Conservation (phyloP, 495 filamentous ascomycete genomes). For the Penicillium coprophilum region DNA sequence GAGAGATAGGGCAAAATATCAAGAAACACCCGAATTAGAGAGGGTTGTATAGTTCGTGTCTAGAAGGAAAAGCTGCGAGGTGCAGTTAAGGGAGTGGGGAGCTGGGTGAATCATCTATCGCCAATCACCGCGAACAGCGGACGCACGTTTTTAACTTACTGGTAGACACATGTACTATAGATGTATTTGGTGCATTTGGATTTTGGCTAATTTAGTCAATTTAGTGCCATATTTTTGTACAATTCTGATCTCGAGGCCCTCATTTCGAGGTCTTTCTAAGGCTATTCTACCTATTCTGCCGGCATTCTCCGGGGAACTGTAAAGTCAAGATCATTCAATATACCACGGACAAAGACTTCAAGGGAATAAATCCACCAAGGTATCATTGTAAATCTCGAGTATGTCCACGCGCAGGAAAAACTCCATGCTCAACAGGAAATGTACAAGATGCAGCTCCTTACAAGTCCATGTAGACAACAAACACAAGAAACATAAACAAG, state of each 20-base stretch:
- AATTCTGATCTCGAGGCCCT: neutral
- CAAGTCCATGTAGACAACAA: slow-evolving; percentile 5
- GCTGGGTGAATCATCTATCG: slow-evolving; percentile 12
- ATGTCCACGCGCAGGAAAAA: slow-evolving; percentile 10
- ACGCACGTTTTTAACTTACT: slow-evolving; percentile 24
- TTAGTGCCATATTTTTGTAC: neutral
- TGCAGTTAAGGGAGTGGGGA: slow-evolving; percentile 23
- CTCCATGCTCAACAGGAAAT: slow-evolving; percentile 12
- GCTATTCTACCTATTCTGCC: neutral
- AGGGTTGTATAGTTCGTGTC: slow-evolving; percentile 11
- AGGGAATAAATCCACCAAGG: neutral
- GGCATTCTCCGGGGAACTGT: neutral
- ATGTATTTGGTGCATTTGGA: neutral
- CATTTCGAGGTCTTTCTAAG: too few relatives aligned
- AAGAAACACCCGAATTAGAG: neutral
- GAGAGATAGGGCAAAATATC: neutral
- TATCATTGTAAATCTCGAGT: slow-evolving; percentile 13
- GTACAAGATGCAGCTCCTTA: slow-evolving; percentile 12
- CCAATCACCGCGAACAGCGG: slow-evolving; percentile 27
- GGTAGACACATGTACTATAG: neutral
- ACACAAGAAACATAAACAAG: slow-evolving; percentile 1
- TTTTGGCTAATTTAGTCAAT: neutral
- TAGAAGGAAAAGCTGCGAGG: slow-evolving; percentile 17
- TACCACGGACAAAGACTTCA: neutral
- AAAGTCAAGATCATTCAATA: neutral